phyloP scores from a whole-genome alignment of 2,329 filamentous ascomycete species.

The Coniella lustricola region DNA sequence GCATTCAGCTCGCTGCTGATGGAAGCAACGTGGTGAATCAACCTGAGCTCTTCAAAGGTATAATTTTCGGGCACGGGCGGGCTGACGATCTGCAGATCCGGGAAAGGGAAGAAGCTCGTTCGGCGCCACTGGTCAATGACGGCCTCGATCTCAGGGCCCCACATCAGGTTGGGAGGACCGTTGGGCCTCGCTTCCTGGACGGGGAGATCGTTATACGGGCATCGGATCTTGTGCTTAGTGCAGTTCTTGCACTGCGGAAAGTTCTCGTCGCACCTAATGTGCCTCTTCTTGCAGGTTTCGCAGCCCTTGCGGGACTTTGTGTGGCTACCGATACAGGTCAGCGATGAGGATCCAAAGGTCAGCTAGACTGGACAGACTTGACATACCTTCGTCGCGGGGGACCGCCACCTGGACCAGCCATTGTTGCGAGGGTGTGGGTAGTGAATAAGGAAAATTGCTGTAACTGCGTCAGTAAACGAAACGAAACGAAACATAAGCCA shows the following conservation, averaged over 20 bases:
- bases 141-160: conserved; percentile 78
- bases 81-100: conserved; percentile 69
- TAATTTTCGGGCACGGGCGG: conserved; percentile 66
- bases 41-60: conserved; percentile 69
- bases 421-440: conserved; percentile 35
- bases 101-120: conserved; percentile 80
- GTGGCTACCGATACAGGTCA: conserved; percentile 54
- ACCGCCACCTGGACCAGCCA: conserved; percentile 93
- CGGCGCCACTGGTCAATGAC: conserved; percentile 77
- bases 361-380: neutral
- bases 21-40: conserved; percentile 85
- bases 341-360: conserved; percentile 7
- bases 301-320: conserved; percentile 98
- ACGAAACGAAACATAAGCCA: neutral
- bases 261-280: conserved; percentile 96
- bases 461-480: conserved; percentile 11
- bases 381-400: conserved; percentile 66
- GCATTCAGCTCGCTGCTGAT: conserved; percentile 76
- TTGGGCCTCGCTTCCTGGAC: conserved; percentile 56
- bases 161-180: conserved; percentile 65
- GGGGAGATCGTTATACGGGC: conserved; percentile 90
- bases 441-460: neutral
- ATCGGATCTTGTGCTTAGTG: conserved; percentile 97
- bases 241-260: conserved; percentile 99
- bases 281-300: conserved; percentile 93